These are phyloP conservation scores for Trichothecium sympodiale DNA, from an alignment of 2,329 filamentous ascomycete genomes.

Conservation along the genomic window DNA sequence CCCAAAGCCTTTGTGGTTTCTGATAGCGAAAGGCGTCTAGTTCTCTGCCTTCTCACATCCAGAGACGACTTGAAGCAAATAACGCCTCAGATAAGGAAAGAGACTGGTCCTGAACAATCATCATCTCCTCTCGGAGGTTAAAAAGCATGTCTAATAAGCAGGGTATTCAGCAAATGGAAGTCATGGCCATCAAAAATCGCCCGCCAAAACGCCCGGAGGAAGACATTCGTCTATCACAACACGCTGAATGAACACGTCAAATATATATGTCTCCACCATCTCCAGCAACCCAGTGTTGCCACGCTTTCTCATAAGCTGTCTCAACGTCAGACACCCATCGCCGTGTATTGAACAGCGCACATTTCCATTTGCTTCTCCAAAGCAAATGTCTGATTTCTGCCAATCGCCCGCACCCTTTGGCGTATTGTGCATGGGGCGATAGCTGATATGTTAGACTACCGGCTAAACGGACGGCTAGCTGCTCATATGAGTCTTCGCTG, in stretches of 20 bases:
- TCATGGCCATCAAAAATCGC: too few relatives aligned
- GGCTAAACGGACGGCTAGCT: slow-evolving; percentile 59
- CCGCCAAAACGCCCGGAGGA: too few relatives aligned
- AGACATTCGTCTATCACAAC: too few relatives aligned
- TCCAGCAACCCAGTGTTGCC: slow-evolving; percentile 76
- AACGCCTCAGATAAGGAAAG: too few relatives aligned
- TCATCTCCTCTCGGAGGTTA: too few relatives aligned
- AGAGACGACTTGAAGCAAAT: too few relatives aligned
- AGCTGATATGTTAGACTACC: slow-evolving; percentile 48
- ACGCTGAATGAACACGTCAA: slow-evolving; percentile 11
- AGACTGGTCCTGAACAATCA: too few relatives aligned
- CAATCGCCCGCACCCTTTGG: slow-evolving; percentile 55
- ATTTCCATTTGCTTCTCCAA: slow-evolving; percentile 75
- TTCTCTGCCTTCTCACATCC: too few relatives aligned
- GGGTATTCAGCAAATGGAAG: too few relatives aligned
- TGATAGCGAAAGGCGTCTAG: too few relatives aligned
- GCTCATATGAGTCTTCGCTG: slow-evolving; percentile 77
- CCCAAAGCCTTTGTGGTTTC: too few relatives aligned
- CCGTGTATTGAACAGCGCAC: slow-evolving; percentile 80
- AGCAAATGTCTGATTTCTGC: slow-evolving; percentile 70
- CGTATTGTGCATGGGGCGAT: slow-evolving; percentile 27
- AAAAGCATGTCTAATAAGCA: too few relatives aligned
- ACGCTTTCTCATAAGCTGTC: slow-evolving; percentile 76
- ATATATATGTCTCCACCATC: slow-evolving; percentile 92
- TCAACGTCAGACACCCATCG: slow-evolving; percentile 90